Evolutionary conservation across 2,329 filamentous ascomycete genomes (phyloP), one percentile per base, ranked within the genome.

Genomic region (Karstenula rhodostoma): DNA sequence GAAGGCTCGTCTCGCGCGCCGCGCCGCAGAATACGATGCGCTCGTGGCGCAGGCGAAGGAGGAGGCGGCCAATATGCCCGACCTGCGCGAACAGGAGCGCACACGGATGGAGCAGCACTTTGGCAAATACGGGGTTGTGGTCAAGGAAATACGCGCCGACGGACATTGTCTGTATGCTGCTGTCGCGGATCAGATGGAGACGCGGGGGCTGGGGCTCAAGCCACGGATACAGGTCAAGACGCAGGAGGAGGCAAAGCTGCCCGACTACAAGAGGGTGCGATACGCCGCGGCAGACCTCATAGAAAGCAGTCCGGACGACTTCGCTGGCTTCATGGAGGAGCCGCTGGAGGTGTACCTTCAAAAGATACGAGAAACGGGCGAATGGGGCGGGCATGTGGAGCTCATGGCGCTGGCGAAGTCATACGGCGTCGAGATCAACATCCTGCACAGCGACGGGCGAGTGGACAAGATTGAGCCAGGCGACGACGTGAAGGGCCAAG

Each of bases 381-480:
- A 97, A 79, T 99, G 95, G 95, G 95, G 95, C 52, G 95, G 95
- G 0, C 92, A 98, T 82, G 79, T 97, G 64, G 95, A 99, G 82
- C 79, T 99, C 58, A 84, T 89, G 77, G 95, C 95, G 25, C 83
- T 99, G 74, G 91, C 94, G 53, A 89, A 87, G 74, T 87, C 87
- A 57, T 98, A 96, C 71, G 87, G 86, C 3, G 87, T 95, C 12
- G 87, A 90, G 72, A 94, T 98, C 63, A 88, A 89, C 72, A 90
- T 99, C 13, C 81, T 99, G 63, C 94, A 97, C 67, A 86, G 85
- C 71, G 90, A 94, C 74, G 93, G 93, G 4, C 82, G 89, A 58
- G 88, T 91, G 59, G 92, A 96, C 76, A 89, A 86, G 67, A 92
- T 98, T 63, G 83, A 85, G 69, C 84, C 87, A 7, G 73, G 70